Conservation (phyloP, 2,329 filamentous ascomycete genomes). For the Aureobasidium pullulans region DNA sequence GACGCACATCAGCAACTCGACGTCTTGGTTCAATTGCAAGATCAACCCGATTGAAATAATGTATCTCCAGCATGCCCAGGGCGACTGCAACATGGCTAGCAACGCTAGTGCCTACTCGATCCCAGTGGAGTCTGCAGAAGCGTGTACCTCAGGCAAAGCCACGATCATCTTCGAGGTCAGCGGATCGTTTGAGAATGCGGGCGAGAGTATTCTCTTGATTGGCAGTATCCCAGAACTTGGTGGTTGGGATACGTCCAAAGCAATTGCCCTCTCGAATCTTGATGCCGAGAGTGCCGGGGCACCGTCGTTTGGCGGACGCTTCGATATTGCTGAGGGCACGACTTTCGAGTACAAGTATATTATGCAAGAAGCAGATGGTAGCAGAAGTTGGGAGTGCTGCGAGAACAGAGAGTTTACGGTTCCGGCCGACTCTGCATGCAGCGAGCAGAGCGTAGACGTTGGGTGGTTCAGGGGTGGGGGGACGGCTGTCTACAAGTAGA, state of each 20-base stretch:
- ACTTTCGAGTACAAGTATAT: constrained; percentile 62
- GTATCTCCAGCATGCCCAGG: constrained; percentile 19
- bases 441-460: neutral
- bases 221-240: constrained; percentile 55
- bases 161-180: neutral
- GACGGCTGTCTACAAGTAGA: neutral
- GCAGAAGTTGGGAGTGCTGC: constrained; percentile 52
- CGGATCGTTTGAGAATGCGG: constrained; percentile 43
- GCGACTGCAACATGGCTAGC: constrained; percentile 18
- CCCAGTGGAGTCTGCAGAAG: neutral
- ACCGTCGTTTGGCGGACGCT: constrained; percentile 26
- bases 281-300: constrained; percentile 56
- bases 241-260: constrained; percentile 47
- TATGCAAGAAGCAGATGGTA: constrained; percentile 47
- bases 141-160: neutral
- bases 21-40: constrained; percentile 17
- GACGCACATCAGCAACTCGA: constrained; percentile 18
- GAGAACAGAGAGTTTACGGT: neutral
- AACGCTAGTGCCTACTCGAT: constrained; percentile 15
- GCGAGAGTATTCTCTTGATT: constrained; percentile 59
- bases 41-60: constrained; percentile 18
- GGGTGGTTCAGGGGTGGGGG: constrained; percentile 6
- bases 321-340: constrained; percentile 49
- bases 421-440: neutral
- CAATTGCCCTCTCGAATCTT: constrained; percentile 49